phyloP scores from a whole-genome alignment of 768 basidiomycete genomes.

The Tylopilus rubrobrunneus region DNA sequence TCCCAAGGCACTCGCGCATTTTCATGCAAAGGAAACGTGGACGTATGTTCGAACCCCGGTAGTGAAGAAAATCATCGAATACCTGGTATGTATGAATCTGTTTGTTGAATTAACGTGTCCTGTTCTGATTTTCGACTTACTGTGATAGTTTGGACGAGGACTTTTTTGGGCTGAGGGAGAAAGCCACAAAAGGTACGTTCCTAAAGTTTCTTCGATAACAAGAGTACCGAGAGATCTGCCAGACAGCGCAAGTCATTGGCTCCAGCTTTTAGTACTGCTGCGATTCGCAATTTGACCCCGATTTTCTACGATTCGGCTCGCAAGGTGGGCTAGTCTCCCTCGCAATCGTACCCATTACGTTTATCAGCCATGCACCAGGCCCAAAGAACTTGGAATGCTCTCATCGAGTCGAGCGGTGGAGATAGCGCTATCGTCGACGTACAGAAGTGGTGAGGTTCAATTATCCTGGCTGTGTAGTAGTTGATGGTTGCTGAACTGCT shows the following conservation, averaged over 20 bases:
- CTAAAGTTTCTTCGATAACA: not conserved
- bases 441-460: constrained; percentile 26
- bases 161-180: constrained; percentile 36
- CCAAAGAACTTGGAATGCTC: constrained; percentile 29
- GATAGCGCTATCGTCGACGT: constrained; percentile 32
- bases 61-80: constrained; percentile 29
- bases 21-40: constrained; percentile 10
- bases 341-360: no score
- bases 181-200: constrained; percentile 39
- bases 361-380: constrained; percentile 13
- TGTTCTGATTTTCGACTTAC: no score
- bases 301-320: constrained; percentile 38
- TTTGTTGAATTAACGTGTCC: not conserved
- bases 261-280: constrained; percentile 37
- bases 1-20: constrained; percentile 33
- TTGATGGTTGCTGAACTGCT: not conserved
- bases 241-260: constrained; percentile 37
- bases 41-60: constrained; percentile 42
- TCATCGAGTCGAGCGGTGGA: constrained; percentile 14
- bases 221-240: not conserved
- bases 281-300: constrained; percentile 33
- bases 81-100: constrained; percentile 9
- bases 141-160: constrained; percentile 10
- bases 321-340: constrained; percentile 4
- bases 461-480: not conserved